Conservation (phyloP, 2,329 filamentous ascomycete genomes). For the Colletotrichum falcatum region DNA sequence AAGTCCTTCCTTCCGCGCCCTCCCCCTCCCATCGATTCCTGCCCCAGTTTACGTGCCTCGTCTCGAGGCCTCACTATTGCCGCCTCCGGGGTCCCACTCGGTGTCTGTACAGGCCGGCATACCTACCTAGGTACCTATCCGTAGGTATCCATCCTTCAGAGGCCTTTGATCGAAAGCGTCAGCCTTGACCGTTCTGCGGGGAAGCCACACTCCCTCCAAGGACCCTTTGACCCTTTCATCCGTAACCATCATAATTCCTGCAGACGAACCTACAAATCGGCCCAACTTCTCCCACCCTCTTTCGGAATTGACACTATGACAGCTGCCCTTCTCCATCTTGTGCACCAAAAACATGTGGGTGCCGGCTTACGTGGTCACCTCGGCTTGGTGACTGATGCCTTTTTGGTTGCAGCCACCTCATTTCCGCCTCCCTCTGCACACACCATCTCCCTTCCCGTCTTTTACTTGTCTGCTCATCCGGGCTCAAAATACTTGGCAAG, state of each 20-base stretch:
- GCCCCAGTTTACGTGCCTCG: slow-evolving; percentile 31
- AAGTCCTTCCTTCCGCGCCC: not conserved
- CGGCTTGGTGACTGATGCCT: slow-evolving; percentile 6
- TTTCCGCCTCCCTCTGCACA: slow-evolving; percentile 3
- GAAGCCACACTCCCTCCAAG: not conserved
- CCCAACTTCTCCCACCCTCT: not conserved
- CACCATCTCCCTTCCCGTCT: not conserved
- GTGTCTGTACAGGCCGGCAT: slow-evolving; percentile 20
- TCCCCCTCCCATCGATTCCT: slow-evolving; percentile 9
- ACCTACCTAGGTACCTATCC: too few species aligned
- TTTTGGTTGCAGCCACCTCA: slow-evolving; percentile 8
- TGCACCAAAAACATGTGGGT: slow-evolving; percentile 19
- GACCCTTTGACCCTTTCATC: not conserved
- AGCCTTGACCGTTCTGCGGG: slow-evolving; percentile 6
- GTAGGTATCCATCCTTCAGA: slow-evolving; percentile 26
- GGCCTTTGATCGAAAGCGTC: slow-evolving; percentile 6
- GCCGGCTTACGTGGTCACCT: slow-evolving; percentile 13
- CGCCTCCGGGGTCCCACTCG: slow-evolving; percentile 14
- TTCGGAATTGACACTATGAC: not conserved
- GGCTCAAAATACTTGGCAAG: not conserved
- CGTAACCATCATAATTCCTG: not conserved
- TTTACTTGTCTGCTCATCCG: not conserved
- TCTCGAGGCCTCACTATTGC: slow-evolving; percentile 7
- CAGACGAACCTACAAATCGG: not conserved
- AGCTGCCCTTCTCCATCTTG: not conserved